A percentile compares a stretch with the other conserved stretches of the same genome.
phyloP scores from a whole-genome alignment of 768 basidiomycete genomes.

The Amanita jacksonii region DNA sequence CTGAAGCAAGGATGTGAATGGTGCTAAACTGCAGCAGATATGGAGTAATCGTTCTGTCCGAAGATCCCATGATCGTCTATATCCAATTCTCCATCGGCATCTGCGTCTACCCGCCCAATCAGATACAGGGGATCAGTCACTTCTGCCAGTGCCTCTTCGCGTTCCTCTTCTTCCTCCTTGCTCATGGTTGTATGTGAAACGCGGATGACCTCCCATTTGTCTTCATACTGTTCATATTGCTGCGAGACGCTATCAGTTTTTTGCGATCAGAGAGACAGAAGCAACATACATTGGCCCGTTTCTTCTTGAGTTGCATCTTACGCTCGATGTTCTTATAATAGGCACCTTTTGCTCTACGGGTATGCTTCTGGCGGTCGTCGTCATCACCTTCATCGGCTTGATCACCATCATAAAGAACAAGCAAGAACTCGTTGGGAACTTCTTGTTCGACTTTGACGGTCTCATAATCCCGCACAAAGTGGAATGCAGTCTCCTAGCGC shows the following conservation, averaged over 20 bases:
- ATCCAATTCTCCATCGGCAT: conserved; percentile 54
- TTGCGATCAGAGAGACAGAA: background rate
- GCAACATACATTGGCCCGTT: conserved; percentile 61
- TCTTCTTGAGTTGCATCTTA: conserved; percentile 83
- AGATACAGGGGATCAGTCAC: conserved; percentile 61
- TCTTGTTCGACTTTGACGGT: conserved; percentile 83
- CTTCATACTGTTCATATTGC: conserved; percentile 63
- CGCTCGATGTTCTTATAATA: conserved; percentile 87
- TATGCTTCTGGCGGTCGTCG: conserved; percentile 22
- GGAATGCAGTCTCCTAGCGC: conserved; percentile 56
- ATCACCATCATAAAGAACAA: conserved; percentile 62
- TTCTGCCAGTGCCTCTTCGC: conserved; percentile 70
- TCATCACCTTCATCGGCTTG: conserved; percentile 25
- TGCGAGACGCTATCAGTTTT: conserved; percentile 17
- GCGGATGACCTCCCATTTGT: conserved; percentile 78
- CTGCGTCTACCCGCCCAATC: conserved; percentile 46
- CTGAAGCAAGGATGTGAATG: background rate
- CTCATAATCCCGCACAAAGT: conserved; percentile 78
- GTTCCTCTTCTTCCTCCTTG: conserved; percentile 66
- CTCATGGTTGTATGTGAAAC: conserved; percentile 63
- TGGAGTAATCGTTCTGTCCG: conserved; percentile 6
- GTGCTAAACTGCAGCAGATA: conserved; percentile 2
- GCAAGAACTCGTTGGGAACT: conserved; percentile 74
- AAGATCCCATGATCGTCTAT: conserved; percentile 25
- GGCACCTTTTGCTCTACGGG: conserved; percentile 48